Conservation (phyloP, 805 yeast species). For the Candida piceae region DNA sequence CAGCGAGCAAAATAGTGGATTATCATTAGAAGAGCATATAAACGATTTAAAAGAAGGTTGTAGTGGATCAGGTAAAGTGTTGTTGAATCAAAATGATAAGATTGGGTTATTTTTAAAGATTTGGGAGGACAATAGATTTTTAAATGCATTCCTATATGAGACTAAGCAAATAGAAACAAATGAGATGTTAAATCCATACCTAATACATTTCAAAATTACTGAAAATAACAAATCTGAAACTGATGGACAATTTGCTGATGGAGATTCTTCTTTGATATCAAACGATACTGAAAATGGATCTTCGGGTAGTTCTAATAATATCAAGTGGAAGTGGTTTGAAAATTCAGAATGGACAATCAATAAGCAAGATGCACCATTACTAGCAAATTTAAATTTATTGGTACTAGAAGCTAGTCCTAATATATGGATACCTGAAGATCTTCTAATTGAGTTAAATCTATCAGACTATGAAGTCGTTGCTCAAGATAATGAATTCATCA, state of each 20-base stretch:
- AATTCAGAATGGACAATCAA: slow-evolving; percentile 24
- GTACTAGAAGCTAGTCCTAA: slow-evolving; percentile 28
- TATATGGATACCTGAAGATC: slow-evolving; percentile 31
- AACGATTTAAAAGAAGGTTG: slow-evolving; percentile 18
- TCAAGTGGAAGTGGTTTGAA: slow-evolving; percentile 22
- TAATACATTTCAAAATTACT: slow-evolving; percentile 29
- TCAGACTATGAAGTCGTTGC: slow-evolving; percentile 22
- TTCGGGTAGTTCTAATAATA: slow-evolving; percentile 1
- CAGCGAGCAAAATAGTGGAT: neutral
- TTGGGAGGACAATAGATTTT: slow-evolving; percentile 29
- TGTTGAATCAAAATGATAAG: slow-evolving; percentile 24
- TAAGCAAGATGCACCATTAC: slow-evolving; percentile 11
- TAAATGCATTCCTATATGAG: slow-evolving; percentile 15
- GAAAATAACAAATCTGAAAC: slow-evolving; percentile 16
- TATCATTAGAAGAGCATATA: slow-evolving; percentile 4
- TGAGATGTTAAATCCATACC: slow-evolving; percentile 19
- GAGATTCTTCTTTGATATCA: neutral
- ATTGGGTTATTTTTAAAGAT: slow-evolving; percentile 30
- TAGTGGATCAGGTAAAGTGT: slow-evolving; percentile 24
- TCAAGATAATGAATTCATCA: slow-evolving; percentile 21
- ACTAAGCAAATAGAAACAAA: slow-evolving; percentile 14
- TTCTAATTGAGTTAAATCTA: slow-evolving; percentile 19
- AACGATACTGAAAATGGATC: neutral
- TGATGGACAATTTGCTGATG: slow-evolving; percentile 4
- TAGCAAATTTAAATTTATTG: slow-evolving; percentile 17